A percentile compares a stretch with the other conserved stretches of the same genome.
Evolutionary conservation across 2,329 filamentous ascomycete species (phyloP).

Genomic region (Colletotrichum sp.): DNA sequence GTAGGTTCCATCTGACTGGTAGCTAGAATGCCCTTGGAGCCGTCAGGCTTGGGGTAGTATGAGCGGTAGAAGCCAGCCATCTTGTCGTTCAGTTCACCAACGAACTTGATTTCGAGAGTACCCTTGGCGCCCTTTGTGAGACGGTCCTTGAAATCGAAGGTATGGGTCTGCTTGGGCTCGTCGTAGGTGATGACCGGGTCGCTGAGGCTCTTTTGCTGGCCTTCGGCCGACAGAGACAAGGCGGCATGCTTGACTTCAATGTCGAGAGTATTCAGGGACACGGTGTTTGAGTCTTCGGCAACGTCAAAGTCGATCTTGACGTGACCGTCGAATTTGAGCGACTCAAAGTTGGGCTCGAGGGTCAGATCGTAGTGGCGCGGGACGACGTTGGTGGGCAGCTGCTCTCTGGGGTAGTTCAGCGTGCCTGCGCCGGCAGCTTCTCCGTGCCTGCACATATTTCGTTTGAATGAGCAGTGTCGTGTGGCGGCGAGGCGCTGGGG

Average conservation of each 20-base stretch:
- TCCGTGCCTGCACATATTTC: constrained; percentile 23
- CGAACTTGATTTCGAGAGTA: constrained; percentile 66
- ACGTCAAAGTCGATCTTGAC: constrained; percentile 90
- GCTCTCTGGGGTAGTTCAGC: constrained; percentile 63
- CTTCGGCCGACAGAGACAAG: constrained; percentile 20
- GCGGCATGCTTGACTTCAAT: constrained; percentile 77
- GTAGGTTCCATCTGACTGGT: constrained; percentile 97
- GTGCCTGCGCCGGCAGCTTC: constrained; percentile 14
- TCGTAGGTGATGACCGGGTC: constrained; percentile 72
- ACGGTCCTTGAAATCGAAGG: constrained; percentile 76
- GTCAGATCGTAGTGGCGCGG: constrained; percentile 92
- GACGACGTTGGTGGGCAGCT: constrained; percentile 90
- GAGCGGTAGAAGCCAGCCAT: constrained; percentile 98
- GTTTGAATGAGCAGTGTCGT: constrained; percentile 21
- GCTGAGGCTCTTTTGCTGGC: constrained; percentile 56
- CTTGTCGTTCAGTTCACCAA: constrained; percentile 84
- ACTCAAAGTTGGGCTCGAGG: constrained; percentile 88
- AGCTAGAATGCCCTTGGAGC: constrained; percentile 81
- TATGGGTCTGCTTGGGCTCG: constrained; percentile 81
- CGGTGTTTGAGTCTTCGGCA: constrained; percentile 79
- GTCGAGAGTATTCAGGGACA: constrained; percentile 88
- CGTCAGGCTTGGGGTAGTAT: constrained; percentile 85
- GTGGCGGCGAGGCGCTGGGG: constrained; percentile 15
- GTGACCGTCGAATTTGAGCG: constrained; percentile 84
- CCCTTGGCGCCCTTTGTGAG: constrained; percentile 79